A percentile compares a stretch with the other conserved stretches of the same genome.
These are phyloP conservation scores for Ogataea pignaliae DNA, from an alignment of 805 yeast species.

Conservation along the genomic window DNA sequence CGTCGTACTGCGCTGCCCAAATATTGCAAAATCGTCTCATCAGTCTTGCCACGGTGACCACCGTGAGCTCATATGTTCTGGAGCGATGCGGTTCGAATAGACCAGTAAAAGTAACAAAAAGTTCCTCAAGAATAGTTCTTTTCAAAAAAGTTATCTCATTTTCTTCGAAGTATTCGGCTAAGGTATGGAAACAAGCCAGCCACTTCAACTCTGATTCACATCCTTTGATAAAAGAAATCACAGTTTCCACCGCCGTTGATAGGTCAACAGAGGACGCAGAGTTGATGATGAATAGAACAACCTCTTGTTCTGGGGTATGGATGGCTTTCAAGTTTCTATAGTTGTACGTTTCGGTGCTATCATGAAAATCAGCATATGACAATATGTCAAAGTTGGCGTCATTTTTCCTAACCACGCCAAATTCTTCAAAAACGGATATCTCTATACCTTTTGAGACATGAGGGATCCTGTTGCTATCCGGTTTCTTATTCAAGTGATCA, in stretches of 20 bases:
- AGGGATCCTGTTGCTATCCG: neutral
- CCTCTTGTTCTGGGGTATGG: slow-evolving; percentile 12
- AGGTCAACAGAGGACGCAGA: neutral
- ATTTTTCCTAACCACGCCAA: slow-evolving; percentile 12
- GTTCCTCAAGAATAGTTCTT: slow-evolving; percentile 3
- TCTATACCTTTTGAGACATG: neutral
- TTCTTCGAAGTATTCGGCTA: slow-evolving; percentile 7
- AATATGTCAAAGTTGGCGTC: neutral
- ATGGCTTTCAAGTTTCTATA: neutral
- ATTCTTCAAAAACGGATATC: slow-evolving; percentile 2
- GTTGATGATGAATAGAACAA: slow-evolving; percentile 7
- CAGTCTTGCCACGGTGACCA: slow-evolving; percentile 31
- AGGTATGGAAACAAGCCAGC: slow-evolving; percentile 12
- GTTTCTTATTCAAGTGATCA: neutral
- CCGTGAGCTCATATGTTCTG: slow-evolving; percentile 37
- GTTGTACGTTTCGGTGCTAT: slow-evolving; percentile 1
- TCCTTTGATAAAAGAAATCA: slow-evolving; percentile 6
- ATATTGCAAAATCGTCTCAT: slow-evolving; percentile 21
- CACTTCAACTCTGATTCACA: slow-evolving; percentile 8
- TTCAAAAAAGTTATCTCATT: slow-evolving; percentile 1
- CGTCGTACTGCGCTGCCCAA: slow-evolving; percentile 26
- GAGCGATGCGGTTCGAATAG: slow-evolving; percentile 19
- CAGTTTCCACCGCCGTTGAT: slow-evolving; percentile 3
- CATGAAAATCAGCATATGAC: neutral
- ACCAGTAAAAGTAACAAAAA: slow-evolving; percentile 10